phyloP scores from a whole-genome alignment of 371 early-diverging fungal species.

The Rhizopus sp. region DNA sequence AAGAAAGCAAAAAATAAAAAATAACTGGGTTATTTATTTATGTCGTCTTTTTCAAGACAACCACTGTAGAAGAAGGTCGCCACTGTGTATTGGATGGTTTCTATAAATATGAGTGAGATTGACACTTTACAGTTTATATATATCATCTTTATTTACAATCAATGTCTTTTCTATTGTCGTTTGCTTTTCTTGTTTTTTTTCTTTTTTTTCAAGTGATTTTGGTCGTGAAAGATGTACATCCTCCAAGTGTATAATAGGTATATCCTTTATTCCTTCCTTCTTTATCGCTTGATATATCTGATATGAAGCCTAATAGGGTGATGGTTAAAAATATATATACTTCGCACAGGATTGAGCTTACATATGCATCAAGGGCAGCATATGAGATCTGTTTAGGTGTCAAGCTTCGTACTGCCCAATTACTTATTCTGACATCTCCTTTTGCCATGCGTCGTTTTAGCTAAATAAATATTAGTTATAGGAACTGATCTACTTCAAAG shows the following conservation, averaged over 20 bases:
- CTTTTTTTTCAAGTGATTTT: neutral
- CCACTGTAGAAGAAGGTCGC: neutral
- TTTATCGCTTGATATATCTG: constrained; percentile 9
- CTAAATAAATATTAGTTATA: constrained; percentile 26
- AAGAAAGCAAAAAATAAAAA: neutral
- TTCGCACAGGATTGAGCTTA: constrained; percentile 15
- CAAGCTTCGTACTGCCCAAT: constrained; percentile 47
- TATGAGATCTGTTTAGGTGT: constrained; percentile 43
- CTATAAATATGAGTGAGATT: neutral
- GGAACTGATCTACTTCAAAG: neutral
- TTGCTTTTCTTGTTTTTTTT: neutral
- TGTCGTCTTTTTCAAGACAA: neutral
- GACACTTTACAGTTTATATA: neutral
- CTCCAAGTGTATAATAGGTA: neutral
- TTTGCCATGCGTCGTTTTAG: constrained; percentile 48
- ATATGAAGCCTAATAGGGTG: constrained; percentile 19
- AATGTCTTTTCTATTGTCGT: neutral
- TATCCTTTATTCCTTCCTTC: neutral
- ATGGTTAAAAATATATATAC: neutral
- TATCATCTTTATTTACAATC: neutral
- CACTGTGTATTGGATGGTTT: neutral
- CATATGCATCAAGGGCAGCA: constrained; percentile 67
- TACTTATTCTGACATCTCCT: constrained; percentile 43
- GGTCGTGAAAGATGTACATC: neutral
- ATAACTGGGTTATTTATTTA: constrained; percentile 4